Evolutionary conservation across 225 moss, liverwort and hornwort genomes (phyloP), one percentile per base, ranked within the genome.

Genomic region (Thuidium tamariscinum): DNA sequence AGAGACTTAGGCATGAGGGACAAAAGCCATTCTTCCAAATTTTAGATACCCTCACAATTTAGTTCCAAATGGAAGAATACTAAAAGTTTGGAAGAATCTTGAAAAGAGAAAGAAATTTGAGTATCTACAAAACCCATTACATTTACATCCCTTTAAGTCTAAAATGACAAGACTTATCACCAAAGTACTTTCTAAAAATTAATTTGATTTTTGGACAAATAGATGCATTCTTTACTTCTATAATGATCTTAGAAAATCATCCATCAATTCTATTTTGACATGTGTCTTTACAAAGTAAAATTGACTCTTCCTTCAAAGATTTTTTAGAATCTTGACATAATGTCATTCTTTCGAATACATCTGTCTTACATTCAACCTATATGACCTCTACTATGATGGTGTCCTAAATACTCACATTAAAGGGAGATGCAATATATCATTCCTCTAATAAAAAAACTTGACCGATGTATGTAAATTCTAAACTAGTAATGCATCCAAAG

Each of bases 21-120:
- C 0, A 19, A n/a, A n/a, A 42, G 4, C 4, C 0, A 42, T 70
- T 42, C 1, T 0, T 5, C 1, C 5, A 16, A 42, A 25, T 42
- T 70, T 3, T 16, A 70, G 0, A 9, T 27, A 16, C 8, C 26
- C 0, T 69, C 41, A 25, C 39, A 69, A 13, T 69, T 14, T 69
- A 21, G 8, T 37, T 15, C 4, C 3, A 27, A 27, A 42, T 42
- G 27, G 14, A 0, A 15, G 0, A 39, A 23, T 6, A 16, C 20
- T 7, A 1, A 69, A 1, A 27, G 27, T 42, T 41, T 0, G 27
- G 9, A 0, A 27, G 13, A 52, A 9, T 5, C 9, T 2, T 14
- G 9, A 26, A 9, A 27, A 2, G 8, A 0, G 16, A 9, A 70
- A 42, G 16, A 16, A 42, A 42, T 23, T 27, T 16, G 1, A 2